A percentile compares a stretch with the other conserved stretches of the same genome.
Evolutionary conservation across 768 basidiomycete genomes (phyloP).

Genomic region (Termitomyces eurrhizus): DNA sequence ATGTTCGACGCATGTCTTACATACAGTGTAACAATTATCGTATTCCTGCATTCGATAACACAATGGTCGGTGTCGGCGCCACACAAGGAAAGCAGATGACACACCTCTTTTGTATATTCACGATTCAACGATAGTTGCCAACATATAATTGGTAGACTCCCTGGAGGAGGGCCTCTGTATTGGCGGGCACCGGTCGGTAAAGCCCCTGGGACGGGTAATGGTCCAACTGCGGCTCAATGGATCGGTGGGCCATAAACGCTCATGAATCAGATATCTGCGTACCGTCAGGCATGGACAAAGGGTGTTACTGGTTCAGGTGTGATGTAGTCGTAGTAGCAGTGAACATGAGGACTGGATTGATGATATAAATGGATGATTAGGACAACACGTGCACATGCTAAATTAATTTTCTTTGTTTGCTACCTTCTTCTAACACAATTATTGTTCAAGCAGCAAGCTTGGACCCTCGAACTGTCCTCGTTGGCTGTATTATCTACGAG

Average conservation of each 20-base stretch:
- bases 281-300: conserved; percentile 6
- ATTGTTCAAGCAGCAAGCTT: background rate
- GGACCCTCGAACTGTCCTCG: background rate
- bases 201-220: background rate
- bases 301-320: background rate
- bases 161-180: conserved; percentile 12
- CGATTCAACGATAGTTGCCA: conserved; percentile 81
- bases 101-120: conserved; percentile 63
- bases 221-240: background rate
- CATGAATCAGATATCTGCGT: background rate
- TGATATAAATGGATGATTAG: background rate
- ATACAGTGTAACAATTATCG: conserved; percentile 57
- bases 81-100: conserved; percentile 17
- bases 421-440: no score
- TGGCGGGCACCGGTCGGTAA: background rate
- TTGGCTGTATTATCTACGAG: background rate
- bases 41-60: conserved; percentile 56
- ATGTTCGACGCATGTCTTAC: conserved; percentile 58
- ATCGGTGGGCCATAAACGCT: background rate
- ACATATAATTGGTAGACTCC: conserved; percentile 52
- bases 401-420: background rate
- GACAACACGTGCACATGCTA: background rate
- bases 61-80: conserved; percentile 1
- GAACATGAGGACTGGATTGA: background rate
- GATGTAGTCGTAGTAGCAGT: background rate